Conservation (phyloP, 257 asterid genomes). For the Echium plantagineum region DNA sequence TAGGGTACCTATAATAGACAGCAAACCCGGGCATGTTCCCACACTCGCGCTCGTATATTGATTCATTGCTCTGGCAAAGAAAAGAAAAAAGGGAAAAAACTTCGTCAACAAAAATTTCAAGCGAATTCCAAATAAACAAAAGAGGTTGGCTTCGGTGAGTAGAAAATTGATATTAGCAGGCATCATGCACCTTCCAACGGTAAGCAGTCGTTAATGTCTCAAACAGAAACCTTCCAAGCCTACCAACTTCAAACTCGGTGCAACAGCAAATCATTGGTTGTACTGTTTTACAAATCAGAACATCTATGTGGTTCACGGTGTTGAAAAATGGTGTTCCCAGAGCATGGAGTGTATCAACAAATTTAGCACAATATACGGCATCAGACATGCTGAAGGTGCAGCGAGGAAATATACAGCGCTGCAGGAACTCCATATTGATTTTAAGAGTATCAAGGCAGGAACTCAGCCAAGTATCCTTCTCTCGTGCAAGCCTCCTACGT, state of each 20-base stretch:
- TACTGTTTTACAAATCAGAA: slow-evolving; percentile 88
- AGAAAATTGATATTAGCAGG: background rate
- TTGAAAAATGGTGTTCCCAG: slow-evolving; percentile 97
- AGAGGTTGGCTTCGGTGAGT: background rate
- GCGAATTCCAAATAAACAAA: background rate
- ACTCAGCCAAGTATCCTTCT: slow-evolving; percentile 97
- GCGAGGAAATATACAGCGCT: slow-evolving; percentile 98
- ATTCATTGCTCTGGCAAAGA: slow-evolving; percentile 68
- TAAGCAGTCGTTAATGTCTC: slow-evolving; percentile 95
- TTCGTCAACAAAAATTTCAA: background rate
- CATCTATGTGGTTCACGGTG: slow-evolving; percentile 97
- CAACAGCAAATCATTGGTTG: slow-evolving; percentile 99
- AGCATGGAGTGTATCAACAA: slow-evolving; percentile 95
- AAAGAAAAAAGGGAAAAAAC: background rate
- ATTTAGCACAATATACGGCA: slow-evolving; percentile 92
- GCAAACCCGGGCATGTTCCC: slow-evolving; percentile 99
- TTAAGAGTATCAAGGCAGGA: slow-evolving; percentile 95
- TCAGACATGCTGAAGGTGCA: slow-evolving; percentile 98
- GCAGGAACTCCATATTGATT: slow-evolving; percentile 96
- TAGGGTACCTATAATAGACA: slow-evolving; percentile 89
- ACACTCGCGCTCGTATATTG: slow-evolving; percentile 89
- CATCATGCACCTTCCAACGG: slow-evolving; percentile 71
- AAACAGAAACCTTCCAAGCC: slow-evolving; percentile 82
- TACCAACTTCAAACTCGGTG: slow-evolving; percentile 98
- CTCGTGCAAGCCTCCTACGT: slow-evolving; percentile 73